Evolutionary conservation across 2,329 filamentous ascomycete genomes (phyloP).

Genomic region (Plenodomus biglobosus): DNA sequence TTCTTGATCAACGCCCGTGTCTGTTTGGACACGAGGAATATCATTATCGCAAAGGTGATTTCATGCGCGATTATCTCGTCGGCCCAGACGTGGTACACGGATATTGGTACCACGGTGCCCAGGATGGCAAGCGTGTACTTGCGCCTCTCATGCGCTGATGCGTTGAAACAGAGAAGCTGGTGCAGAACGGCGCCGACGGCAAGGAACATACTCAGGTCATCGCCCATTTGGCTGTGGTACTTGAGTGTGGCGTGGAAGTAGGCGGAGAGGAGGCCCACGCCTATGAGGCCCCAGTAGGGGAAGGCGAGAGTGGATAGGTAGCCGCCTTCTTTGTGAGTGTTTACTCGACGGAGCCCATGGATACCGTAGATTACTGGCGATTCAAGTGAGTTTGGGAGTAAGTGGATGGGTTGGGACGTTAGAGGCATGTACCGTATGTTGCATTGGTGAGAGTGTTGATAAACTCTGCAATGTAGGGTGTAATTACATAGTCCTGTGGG

Average conservation of each 20-base stretch:
- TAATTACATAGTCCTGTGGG: constrained; percentile 56
- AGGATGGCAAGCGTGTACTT: constrained; percentile 32
- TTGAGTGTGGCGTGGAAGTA: constrained; percentile 51
- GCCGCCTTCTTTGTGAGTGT: constrained; percentile 27
- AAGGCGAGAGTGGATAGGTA: constrained; percentile 38
- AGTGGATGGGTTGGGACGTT: not conserved
- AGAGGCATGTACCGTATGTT: constrained; percentile 48
- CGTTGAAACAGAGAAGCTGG: constrained; percentile 50
- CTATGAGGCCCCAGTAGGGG: constrained; percentile 49
- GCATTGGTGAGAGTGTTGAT: constrained; percentile 57
- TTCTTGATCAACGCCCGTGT: constrained; percentile 32
- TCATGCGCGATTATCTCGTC: constrained; percentile 46
- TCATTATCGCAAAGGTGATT: constrained; percentile 45
- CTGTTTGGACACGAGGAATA: constrained; percentile 43
- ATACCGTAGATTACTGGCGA: constrained; percentile 40
- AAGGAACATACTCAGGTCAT: constrained; percentile 62
- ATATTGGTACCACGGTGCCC: constrained; percentile 34
- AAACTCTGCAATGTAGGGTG: constrained; percentile 56
- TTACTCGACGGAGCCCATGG: constrained; percentile 35
- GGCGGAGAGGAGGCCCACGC: constrained; percentile 47
- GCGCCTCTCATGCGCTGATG: constrained; percentile 22
- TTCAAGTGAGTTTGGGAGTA: not conserved
- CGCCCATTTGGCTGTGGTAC: constrained; percentile 53
- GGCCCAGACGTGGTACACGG: constrained; percentile 42
- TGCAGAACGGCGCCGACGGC: constrained; percentile 57